Evolutionary conservation across 2,329 filamentous ascomycete genomes (phyloP).

Genomic region (Rhynchosporium graminicola): DNA sequence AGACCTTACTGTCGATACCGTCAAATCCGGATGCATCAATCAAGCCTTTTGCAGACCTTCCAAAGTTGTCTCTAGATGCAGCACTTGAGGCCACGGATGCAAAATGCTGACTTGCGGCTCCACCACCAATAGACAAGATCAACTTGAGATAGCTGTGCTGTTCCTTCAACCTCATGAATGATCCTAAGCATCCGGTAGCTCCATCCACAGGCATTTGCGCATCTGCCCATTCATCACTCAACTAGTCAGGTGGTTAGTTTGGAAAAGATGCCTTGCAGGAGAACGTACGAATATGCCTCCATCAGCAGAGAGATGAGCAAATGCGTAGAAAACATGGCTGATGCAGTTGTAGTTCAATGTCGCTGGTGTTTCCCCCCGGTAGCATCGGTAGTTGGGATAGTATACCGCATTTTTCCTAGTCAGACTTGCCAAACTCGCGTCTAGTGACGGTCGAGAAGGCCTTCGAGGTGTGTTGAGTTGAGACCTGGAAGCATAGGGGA

Average conservation of each 20-base stretch:
- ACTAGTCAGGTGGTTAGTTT: slow-evolving; percentile 47
- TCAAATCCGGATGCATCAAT: slow-evolving; percentile 72
- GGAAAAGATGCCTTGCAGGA: not conserved
- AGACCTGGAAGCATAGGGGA: slow-evolving; percentile 35
- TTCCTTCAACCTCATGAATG: slow-evolving; percentile 71
- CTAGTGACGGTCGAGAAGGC: slow-evolving; percentile 38
- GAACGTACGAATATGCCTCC: slow-evolving; percentile 72
- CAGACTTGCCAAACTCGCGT: slow-evolving; percentile 44
- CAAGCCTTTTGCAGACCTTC: slow-evolving; percentile 63
- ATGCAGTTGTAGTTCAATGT: slow-evolving; percentile 74
- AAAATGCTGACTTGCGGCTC: slow-evolving; percentile 64
- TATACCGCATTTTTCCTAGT: slow-evolving; percentile 76
- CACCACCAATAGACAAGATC: slow-evolving; percentile 76
- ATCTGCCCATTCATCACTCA: slow-evolving; percentile 80
- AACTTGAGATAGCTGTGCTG: slow-evolving; percentile 70
- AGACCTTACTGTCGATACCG: slow-evolving; percentile 70
- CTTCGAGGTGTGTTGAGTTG: slow-evolving; percentile 29
- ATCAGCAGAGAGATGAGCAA: slow-evolving; percentile 71
- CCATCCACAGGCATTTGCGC: slow-evolving; percentile 71
- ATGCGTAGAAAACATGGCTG: slow-evolving; percentile 81
- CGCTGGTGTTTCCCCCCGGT: slow-evolving; percentile 71
- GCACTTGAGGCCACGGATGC: slow-evolving; percentile 64
- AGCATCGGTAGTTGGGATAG: slow-evolving; percentile 78
- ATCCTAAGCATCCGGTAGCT: slow-evolving; percentile 68
- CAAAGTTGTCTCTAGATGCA: slow-evolving; percentile 67